Conservation (phyloP, 805 yeast genomes). For the Ogataea paraovalis region DNA sequence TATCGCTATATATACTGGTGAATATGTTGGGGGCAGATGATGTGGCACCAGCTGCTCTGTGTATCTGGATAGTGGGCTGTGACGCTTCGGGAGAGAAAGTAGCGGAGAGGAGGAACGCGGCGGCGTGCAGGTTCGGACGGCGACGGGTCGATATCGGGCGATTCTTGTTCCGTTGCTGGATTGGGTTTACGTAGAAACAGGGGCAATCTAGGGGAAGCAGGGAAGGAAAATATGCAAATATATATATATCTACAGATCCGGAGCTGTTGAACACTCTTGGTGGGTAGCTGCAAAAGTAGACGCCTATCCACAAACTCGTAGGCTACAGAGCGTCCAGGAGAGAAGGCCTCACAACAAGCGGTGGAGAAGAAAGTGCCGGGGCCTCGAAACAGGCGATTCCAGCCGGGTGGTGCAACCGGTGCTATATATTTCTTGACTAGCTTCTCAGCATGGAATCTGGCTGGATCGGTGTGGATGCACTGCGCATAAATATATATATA, state of each 20-base stretch:
- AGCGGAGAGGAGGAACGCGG: slow-evolving; percentile 1
- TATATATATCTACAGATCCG: neutral
- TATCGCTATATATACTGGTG: neutral
- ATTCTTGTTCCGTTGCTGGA: no score
- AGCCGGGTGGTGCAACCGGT: neutral
- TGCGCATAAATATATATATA: neutral
- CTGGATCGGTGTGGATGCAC: no score
- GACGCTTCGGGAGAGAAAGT: neutral
- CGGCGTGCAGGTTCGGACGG: neutral
- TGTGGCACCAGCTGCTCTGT: no score
- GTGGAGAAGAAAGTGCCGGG: neutral
- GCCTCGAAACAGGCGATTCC: neutral
- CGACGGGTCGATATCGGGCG: neutral
- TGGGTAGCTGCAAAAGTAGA: neutral
- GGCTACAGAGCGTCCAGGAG: neutral
- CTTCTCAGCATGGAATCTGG: no score
- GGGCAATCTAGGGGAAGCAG: no score
- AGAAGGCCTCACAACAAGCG: neutral
- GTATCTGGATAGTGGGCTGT: no score
- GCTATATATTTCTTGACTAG: no score
- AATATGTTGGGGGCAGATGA: no score
- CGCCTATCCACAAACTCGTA: neutral
- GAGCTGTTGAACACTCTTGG: neutral
- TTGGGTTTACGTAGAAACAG: no score
- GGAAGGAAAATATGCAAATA: neutral